Conservation (phyloP, 2,329 filamentous ascomycete genomes). For the Botrytis fragariae region DNA sequence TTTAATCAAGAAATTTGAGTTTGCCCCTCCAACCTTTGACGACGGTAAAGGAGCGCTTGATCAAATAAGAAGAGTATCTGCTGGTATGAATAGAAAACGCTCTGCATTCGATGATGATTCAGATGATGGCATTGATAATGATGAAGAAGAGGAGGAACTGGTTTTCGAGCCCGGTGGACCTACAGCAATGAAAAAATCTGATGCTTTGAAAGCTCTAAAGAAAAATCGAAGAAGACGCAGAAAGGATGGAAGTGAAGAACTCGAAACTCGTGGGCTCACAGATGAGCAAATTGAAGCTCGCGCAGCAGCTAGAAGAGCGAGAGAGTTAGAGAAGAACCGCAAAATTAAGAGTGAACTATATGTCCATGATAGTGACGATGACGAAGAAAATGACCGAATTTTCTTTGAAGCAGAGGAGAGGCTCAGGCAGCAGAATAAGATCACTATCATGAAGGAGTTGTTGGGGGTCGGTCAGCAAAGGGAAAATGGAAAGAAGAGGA, state of each 20-base stretch:
- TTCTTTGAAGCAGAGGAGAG: slow-evolving; percentile 78
- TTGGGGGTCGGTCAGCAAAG: slow-evolving; percentile 29
- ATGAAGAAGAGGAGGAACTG: slow-evolving; percentile 49
- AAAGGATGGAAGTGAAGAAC: slow-evolving; percentile 42
- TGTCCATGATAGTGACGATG: slow-evolving; percentile 82
- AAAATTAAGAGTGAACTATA: slow-evolving; percentile 84
- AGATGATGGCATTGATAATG: slow-evolving; percentile 56
- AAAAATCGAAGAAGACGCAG: slow-evolving; percentile 52
- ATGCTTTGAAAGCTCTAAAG: slow-evolving; percentile 57
- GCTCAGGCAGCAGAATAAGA: slow-evolving; percentile 52
- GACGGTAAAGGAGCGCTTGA: slow-evolving; percentile 68
- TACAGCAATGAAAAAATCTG: slow-evolving; percentile 52
- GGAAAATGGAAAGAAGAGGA: slow-evolving; percentile 26
- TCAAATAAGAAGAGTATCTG: slow-evolving; percentile 69
- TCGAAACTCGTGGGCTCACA: slow-evolving; percentile 46
- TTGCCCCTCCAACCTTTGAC: slow-evolving; percentile 74
- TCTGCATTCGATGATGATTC: slow-evolving; percentile 71
- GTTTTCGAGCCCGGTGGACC: slow-evolving; percentile 70
- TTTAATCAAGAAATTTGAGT: slow-evolving; percentile 73
- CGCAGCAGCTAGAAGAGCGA: slow-evolving; percentile 59
- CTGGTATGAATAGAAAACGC: slow-evolving; percentile 48
- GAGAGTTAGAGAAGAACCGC: slow-evolving; percentile 70
- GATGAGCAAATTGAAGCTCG: slow-evolving; percentile 62
- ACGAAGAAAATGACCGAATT: slow-evolving; percentile 66
- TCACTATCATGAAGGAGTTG: slow-evolving; percentile 35